Percentiles rank a stretch among this genome's conserved stretches.
Conservation (phyloP, 2,329 filamentous ascomycete genomes). For the Coniochaeta sp. region DNA sequence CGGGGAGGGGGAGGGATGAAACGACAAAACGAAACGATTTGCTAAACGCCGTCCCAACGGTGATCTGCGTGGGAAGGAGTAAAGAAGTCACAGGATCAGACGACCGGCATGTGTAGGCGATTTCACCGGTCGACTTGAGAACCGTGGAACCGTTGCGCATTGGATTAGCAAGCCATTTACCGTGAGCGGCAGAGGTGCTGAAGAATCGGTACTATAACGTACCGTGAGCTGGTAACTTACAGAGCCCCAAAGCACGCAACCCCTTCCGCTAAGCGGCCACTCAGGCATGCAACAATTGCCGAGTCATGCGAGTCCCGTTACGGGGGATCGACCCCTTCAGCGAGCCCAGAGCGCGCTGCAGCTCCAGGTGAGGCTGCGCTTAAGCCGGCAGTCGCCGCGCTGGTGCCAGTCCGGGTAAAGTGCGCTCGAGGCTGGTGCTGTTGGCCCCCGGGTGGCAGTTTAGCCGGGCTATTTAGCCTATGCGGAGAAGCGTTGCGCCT, state of each 20-base stretch:
- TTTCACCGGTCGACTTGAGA: neutral
- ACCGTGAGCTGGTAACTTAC: neutral
- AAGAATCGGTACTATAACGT: neutral
- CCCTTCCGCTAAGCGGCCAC: neutral
- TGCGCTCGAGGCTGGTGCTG: neutral
- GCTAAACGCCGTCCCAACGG: neutral
- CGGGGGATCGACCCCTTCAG: neutral
- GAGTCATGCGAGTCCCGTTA: neutral
- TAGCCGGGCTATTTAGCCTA: slow-evolving; percentile 12
- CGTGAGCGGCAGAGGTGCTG: neutral
- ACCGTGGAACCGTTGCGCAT: neutral
- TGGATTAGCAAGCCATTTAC: neutral
- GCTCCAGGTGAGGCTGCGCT: neutral
- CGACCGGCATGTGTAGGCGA: neutral
- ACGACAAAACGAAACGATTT: neutral
- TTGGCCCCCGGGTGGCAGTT: slow-evolving; percentile 2
- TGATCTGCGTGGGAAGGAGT: neutral
- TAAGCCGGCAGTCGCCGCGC: neutral
- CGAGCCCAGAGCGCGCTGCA: neutral
- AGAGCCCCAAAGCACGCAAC: neutral
- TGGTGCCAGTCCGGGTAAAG: neutral
- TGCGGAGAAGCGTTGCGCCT: slow-evolving; percentile 3
- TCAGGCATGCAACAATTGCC: neutral
- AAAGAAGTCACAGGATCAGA: neutral
- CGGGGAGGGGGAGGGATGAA: neutral